These are phyloP conservation scores for Populus tremula DNA, from an alignment of 345 rosid species.

Conservation along the genomic window DNA sequence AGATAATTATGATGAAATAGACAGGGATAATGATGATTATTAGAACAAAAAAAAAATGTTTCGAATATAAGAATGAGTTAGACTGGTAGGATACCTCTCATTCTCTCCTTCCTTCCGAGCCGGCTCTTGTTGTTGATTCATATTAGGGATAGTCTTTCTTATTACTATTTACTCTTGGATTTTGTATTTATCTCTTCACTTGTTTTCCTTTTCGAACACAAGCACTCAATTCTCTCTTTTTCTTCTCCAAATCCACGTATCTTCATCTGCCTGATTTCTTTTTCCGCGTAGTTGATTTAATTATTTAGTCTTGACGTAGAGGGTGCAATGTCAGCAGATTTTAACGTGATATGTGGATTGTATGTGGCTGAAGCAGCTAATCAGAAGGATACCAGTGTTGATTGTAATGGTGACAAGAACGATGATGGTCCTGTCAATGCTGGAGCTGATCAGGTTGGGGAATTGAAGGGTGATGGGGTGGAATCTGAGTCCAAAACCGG, in stretches of 20 bases:
- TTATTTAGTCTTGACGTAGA: not conserved
- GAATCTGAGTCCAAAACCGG: not conserved
- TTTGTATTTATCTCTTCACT: too few species aligned
- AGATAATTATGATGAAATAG: too few species aligned
- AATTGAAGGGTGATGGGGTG: not conserved
- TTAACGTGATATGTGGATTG: not conserved
- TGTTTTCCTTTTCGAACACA: not conserved
- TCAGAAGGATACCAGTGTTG: not conserved
- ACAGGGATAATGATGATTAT: too few species aligned
- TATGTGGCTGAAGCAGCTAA: not conserved
- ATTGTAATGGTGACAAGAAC: not conserved
- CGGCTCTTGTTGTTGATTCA: too few species aligned
- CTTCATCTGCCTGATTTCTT: not conserved
- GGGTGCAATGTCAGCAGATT: constrained; percentile 1
- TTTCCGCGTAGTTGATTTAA: too few species aligned
- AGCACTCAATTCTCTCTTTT: not conserved
- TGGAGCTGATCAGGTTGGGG: not conserved
- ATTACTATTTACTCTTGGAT: too few species aligned
- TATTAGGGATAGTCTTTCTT: too few species aligned
- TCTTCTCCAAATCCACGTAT: not conserved
- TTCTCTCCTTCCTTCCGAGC: too few species aligned
- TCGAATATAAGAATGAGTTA: too few species aligned
- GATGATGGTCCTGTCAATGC: not conserved
- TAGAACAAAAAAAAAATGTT: too few species aligned
- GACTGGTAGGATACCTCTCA: too few species aligned